Base-by-base conservation (phyloP, 1,139 yeast species). In the Taphrina confusa region DNA sequence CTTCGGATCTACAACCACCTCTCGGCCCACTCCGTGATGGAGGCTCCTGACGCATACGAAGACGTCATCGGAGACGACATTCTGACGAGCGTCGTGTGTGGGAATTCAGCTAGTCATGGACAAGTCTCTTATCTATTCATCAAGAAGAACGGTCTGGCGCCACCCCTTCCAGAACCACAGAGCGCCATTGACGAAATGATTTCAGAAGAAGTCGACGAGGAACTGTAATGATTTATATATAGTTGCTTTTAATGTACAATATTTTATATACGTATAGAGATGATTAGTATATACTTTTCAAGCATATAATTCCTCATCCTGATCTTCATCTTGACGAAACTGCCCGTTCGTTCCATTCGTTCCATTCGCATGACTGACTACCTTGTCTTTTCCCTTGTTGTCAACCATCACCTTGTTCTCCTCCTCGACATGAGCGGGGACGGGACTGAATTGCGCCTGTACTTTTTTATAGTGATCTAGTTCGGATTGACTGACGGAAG, bases 401-500 rank as follows among this genome's bases (percentile, higher is more conserved):
- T 16, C 46, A 30, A n/a, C 14, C 18, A 14, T 23, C 2, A 11
- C 40, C 14, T 58, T 31, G 33, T 37, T 14, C 40, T 30, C 14
- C 16, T 27, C 23, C 5, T 27, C 46, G 20, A 20, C 18, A 4
- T 27, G 18, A 16, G 47, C 37, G 12, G 16, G 34, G 14, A 34
- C 22, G 12, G 46, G 45, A 22, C 57, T 47, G 23, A 92, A 92
- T 68, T 82, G 85, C 66, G 83, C 82, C 65, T 95, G 80, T 22
- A 92, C 87, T 57, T 81, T 73, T 67, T 85, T 75, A 69, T 92
- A 92, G 68, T 92, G 97, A 36, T 79, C 79, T 62, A 92, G 76
- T 69, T 92, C 98, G 51, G 88, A 95, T 2, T 84, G 84, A 59
- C 96, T 87, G 14, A 92, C 97, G 45, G 94, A 84, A 0, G 97